Conservation (phyloP, 2,329 filamentous ascomycete species). For the Apiospora phragmitis region DNA sequence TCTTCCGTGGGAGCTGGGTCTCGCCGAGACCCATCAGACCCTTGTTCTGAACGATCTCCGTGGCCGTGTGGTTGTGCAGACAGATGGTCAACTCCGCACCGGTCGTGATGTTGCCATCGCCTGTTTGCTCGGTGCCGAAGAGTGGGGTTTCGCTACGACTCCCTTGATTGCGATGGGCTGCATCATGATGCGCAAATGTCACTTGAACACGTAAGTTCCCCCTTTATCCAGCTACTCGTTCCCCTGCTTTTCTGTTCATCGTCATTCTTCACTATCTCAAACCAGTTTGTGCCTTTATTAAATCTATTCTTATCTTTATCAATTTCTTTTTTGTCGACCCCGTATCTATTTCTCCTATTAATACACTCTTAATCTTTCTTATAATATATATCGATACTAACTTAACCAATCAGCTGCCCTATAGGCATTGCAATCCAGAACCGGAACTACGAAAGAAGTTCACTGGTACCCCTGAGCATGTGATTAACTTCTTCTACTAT, state of each 20-base stretch:
- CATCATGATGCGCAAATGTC: constrained; percentile 87
- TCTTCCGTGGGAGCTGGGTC: constrained; percentile 93
- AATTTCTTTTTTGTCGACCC: no score
- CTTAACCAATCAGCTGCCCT: constrained; percentile 5
- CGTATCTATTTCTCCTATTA: no score
- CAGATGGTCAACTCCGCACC: constrained; percentile 90
- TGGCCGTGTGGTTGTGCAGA: constrained; percentile 94
- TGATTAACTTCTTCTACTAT: constrained; percentile 99
- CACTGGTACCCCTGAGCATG: constrained; percentile 87
- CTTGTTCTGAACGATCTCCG: constrained; percentile 93
- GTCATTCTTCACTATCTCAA: no score
- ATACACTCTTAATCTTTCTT: no score
- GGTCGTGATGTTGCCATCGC: constrained; percentile 93
- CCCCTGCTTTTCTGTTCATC: no score
- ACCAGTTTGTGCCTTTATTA: no score
- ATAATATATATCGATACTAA: no score
- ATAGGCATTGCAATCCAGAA: constrained; percentile 96
- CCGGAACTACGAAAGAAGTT: constrained; percentile 95
- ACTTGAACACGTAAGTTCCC: constrained; percentile 26
- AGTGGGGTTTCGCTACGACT: constrained; percentile 95
- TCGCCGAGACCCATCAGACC: constrained; percentile 96
- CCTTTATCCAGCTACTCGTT: no score
- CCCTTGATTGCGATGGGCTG: constrained; percentile 96
- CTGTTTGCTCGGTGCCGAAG: constrained; percentile 93
- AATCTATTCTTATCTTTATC: no score